Evolutionary conservation across 2,329 filamentous ascomycete genomes (phyloP), one percentile per base, ranked within the genome.

Genomic region (Juglanconis juglandina): DNA sequence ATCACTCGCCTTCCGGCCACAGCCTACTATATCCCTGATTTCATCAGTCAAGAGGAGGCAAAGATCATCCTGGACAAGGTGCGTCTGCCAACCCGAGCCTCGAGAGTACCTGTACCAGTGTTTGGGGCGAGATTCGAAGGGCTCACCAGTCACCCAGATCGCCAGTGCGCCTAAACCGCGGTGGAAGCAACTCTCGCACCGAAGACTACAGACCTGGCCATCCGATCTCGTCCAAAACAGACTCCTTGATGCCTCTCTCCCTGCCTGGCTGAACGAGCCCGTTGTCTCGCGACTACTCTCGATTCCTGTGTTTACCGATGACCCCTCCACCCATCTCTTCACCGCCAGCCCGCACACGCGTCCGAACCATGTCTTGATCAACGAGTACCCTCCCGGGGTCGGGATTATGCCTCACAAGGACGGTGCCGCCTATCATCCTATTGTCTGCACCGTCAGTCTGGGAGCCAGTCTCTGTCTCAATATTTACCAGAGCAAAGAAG

Each of bases 361-460:
- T 4, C 91, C 94, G 3, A 99, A 98, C 68, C 95, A 98, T 75
- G 91, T 96, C 50, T 80, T 98, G 42, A 87, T 98, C 67, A 99
- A 99, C 70, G 93, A 97, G 73, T 99, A 98, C 73, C 81, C 82
- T 1, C 86, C 91, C 0, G 91, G 91, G 2, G 85, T 96, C 64
- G 94, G 94, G n/a, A 98, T 98, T 66, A 96, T 97, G 91, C 88
- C 93, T 51, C 94, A 98, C 73, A 95, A 97, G 79, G 94, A 99
- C 72, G 95, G 94, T 1, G 77, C 84, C 8, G 91, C 94, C 9
- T 99, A 99, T 71, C 84, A 90, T 70, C 90, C 90, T 1, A 86
- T 96, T 13, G 94, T 97, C 11, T 95, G 92, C 65, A 98, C 95
- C 1, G 88, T 98, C 64, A 96, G 91, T 75, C 77, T 99, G 7